Base-by-base conservation (phyloP, 2,329 filamentous ascomycete species). In the Raffaelea arxii region DNA sequence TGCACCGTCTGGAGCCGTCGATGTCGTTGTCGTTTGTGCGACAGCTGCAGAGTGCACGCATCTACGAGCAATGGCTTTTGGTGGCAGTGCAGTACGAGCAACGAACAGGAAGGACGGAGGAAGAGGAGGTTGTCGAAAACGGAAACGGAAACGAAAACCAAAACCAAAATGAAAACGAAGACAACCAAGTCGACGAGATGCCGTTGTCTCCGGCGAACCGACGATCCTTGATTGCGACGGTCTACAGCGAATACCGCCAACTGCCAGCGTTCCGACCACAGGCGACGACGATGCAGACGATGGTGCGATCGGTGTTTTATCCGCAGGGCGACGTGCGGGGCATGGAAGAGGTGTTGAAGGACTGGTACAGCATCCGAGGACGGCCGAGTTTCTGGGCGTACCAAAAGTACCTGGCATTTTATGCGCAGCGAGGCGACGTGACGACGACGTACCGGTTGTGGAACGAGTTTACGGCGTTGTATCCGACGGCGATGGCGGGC, bases 11-110 rank as follows among this genome's bases (percentile, higher is more conserved):
- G 12, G 48, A 49, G 5, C 46, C 51, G 0, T 44, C 52, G 3
- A 56, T 61, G 43, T 61, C 62, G 6, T 51, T 59, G 2, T 55
- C 58, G 36, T 62, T 78, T 16, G 63, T 78, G 6, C 57, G 58
- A 19, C 56, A 64, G 10, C 61, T 69, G 30, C 53, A 62, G 11
- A 65, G 74, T 39, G 50, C 54, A 2, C 39, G 55, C 0, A 56
- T 69, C 7, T 77, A 71, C 52, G 65, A 72, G 45, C 57, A 63
- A 4, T 74, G n/a, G n/a, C n/a, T n/a, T n/a, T n/a, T n/a, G n/a
- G n/a, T n/a, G n/a, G n/a, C n/a, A n/a, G n/a, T n/a, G n/a, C n/a
- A n/a, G n/a, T n/a, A n/a, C n/a, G n/a, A n/a, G n/a, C n/a, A n/a
- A n/a, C n/a, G n/a, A n/a, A n/a, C n/a, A n/a, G n/a, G n/a, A n/a